A percentile compares a stretch with the other conserved stretches of the same genome.
Evolutionary conservation across 257 asterid genomes (phyloP).

Genomic region (Scutellaria minor): DNA sequence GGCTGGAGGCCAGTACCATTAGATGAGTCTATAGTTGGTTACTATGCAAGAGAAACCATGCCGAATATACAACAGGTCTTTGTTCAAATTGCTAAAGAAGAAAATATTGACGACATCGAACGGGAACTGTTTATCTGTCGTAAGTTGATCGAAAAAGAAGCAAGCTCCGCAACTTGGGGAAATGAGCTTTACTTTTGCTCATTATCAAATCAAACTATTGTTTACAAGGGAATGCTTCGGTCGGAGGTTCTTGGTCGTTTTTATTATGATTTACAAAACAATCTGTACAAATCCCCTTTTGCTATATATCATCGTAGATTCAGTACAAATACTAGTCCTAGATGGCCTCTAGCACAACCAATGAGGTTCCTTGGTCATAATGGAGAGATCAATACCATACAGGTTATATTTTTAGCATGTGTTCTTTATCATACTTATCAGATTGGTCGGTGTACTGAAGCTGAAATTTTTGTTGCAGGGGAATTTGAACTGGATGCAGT

Average conservation of each 20-base stretch:
- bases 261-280: slow-evolving; percentile 81
- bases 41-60: slow-evolving; percentile 83
- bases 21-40: slow-evolving; percentile 79
- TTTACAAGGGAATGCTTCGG: slow-evolving; percentile 99
- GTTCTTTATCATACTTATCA: slow-evolving; percentile 18
- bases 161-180: slow-evolving; percentile 79
- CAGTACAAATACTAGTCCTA: slow-evolving; percentile 98
- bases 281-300: slow-evolving; percentile 80
- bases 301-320: slow-evolving; percentile 96
- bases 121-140: slow-evolving; percentile 93
- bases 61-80: slow-evolving; percentile 93
- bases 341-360: slow-evolving; percentile 99
- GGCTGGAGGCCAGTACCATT: slow-evolving; percentile 99
- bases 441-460: slow-evolving; percentile 35
- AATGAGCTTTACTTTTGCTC: slow-evolving; percentile 92
- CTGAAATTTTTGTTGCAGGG: slow-evolving; percentile 58
- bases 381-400: slow-evolving; percentile 99
- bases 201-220: slow-evolving; percentile 92
- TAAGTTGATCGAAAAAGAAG: slow-evolving; percentile 82
- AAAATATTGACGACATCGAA: slow-evolving; percentile 90
- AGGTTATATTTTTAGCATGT: slow-evolving; percentile 51
- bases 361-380: slow-evolving; percentile 99
- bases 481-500: slow-evolving; percentile 99
- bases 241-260: slow-evolving; percentile 92
- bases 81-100: slow-evolving; percentile 84